Conservation (phyloP, 495 filamentous ascomycete genomes). For the Aspergillus mulundensis region DNA sequence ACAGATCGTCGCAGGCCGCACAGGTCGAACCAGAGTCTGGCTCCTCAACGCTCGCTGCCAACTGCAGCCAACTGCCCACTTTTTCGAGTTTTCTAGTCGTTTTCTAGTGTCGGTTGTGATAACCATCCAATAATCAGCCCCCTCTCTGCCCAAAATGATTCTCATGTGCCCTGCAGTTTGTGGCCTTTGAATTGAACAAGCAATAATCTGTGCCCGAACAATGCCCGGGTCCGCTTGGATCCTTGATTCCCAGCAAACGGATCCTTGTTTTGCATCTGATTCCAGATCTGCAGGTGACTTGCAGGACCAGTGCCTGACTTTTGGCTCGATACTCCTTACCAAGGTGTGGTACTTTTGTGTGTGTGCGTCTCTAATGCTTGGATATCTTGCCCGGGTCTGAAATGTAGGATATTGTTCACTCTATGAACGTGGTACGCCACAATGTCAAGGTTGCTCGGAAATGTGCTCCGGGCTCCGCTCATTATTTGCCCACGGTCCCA, state of each 20-base stretch:
- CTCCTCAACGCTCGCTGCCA: background rate
- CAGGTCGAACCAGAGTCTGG: background rate
- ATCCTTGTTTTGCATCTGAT: too few species aligned
- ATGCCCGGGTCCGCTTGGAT: background rate
- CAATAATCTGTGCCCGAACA: background rate
- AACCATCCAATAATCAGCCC: background rate
- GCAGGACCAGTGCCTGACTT: too few species aligned
- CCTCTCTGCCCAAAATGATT: background rate
- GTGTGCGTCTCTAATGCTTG: background rate
- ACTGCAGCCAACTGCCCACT: background rate
- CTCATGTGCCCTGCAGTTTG: background rate
- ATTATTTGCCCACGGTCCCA: background rate
- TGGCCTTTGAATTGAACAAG: background rate
- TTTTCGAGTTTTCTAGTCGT: background rate
- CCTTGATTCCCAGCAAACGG: background rate
- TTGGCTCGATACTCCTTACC: too few species aligned
- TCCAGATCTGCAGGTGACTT: too few species aligned
- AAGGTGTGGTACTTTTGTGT: too few species aligned
- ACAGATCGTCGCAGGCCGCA: background rate
- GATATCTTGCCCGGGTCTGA: too few species aligned
- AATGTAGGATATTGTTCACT: too few species aligned
- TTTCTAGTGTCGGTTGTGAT: background rate
- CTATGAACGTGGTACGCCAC: too few species aligned
- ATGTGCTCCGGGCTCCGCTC: background rate
- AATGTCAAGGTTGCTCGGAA: background rate